Conservation (phyloP, 495 filamentous ascomycete species). For the Gamarada debralockiae region DNA sequence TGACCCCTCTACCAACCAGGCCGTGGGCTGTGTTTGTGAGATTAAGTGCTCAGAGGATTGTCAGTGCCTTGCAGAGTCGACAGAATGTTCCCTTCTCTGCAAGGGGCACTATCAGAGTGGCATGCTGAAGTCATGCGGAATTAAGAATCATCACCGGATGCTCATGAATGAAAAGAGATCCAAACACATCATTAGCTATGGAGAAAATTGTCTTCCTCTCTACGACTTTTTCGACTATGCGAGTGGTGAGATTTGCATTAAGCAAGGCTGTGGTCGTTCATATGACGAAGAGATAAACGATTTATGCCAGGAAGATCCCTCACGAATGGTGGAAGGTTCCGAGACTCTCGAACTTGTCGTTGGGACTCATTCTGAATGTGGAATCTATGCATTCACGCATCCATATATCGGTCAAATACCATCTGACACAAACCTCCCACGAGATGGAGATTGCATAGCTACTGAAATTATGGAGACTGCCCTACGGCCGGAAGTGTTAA, state of each 20-base stretch:
- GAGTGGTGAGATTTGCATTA: neutral
- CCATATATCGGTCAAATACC: neutral
- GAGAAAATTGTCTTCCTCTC: neutral
- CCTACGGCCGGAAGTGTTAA: neutral
- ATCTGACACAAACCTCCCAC: neutral
- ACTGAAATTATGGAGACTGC: neutral
- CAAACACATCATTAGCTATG: neutral
- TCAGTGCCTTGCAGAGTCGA: neutral
- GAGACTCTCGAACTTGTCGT: neutral
- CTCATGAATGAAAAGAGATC: neutral
- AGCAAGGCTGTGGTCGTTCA: neutral
- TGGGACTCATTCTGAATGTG: neutral
- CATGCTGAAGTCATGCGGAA: neutral
- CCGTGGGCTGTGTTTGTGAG: neutral
- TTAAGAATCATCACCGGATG: neutral
- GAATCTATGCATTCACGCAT: neutral
- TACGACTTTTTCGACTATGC: neutral
- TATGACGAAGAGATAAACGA: neutral
- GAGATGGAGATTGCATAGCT: neutral
- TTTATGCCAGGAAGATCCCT: neutral
- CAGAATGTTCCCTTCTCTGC: neutral
- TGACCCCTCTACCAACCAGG: neutral
- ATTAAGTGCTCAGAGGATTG: neutral
- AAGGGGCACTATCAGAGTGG: neutral
- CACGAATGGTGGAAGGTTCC: neutral